A percentile compares a stretch with the other conserved stretches of the same genome.
phyloP scores from a whole-genome alignment of 2,329 filamentous ascomycete genomes.

The Leptographium galeiforme region DNA sequence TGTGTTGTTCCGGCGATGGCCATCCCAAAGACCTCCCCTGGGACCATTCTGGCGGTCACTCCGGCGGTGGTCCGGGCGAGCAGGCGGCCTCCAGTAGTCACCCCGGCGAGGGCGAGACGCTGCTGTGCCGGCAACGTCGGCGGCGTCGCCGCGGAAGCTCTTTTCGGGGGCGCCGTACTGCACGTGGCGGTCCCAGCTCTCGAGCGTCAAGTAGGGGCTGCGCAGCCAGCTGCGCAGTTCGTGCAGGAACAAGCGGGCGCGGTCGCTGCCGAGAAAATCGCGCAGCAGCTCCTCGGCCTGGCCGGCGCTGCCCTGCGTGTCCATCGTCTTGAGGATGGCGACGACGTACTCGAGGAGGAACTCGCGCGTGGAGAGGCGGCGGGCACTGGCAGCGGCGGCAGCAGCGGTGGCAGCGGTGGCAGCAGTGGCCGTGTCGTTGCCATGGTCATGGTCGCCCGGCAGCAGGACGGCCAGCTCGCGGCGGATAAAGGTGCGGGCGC shows the following conservation, averaged over 20 bases:
- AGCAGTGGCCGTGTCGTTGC: too few relatives aligned
- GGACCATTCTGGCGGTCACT: too few relatives aligned
- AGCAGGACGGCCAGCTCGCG: constrained; percentile 59
- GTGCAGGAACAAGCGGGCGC: constrained; percentile 67
- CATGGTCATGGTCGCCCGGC: not conserved
- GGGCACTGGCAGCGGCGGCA: not conserved
- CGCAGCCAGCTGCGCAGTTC: constrained; percentile 72
- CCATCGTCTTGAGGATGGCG: constrained; percentile 68
- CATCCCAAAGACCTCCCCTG: too few relatives aligned
- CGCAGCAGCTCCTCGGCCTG: constrained; percentile 66
- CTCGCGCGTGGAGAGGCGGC: constrained; percentile 28
- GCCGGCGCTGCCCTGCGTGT: constrained; percentile 65
- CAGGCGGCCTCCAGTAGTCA: not conserved
- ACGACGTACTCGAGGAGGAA: constrained; percentile 79
- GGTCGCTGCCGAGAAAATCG: constrained; percentile 62
- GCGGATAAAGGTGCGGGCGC: constrained; percentile 68
- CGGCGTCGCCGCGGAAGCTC: not conserved
- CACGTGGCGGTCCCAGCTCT: constrained; percentile 68
- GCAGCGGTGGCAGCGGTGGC: constrained; percentile 34
- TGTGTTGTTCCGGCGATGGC: not conserved
- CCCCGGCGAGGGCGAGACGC: not conserved
- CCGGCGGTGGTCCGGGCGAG: not conserved
- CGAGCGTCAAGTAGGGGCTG: constrained; percentile 59
- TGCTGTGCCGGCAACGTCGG: not conserved
- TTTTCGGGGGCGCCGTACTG: constrained; percentile 40